These are phyloP conservation scores for Trichoderma harzianum DNA, from an alignment of 2,329 filamentous ascomycete species.

Conservation along the genomic window DNA sequence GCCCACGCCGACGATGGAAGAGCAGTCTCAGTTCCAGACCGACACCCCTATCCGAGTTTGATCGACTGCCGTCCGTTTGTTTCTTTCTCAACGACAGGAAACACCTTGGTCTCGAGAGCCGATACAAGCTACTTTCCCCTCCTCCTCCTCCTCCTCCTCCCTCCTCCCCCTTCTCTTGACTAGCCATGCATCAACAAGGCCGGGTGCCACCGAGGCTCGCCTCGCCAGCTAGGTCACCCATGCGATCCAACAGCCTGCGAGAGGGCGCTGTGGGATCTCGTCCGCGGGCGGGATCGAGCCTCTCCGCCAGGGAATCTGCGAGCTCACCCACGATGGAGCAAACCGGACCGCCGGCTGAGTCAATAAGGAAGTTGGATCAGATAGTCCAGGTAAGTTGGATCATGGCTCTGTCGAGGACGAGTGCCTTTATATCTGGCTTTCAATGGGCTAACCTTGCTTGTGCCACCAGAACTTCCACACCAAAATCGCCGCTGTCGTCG, in stretches of 20 bases:
- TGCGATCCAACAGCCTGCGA: conserved; percentile 69
- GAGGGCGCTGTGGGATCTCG: conserved; percentile 49
- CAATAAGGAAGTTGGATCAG: conserved; percentile 79
- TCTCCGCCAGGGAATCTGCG: conserved; percentile 37
- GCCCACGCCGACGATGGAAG: conserved; percentile 31
- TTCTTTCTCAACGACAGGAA: background rate
- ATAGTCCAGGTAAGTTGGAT: conserved; percentile 71
- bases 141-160: background rate
- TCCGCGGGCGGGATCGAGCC: conserved; percentile 44
- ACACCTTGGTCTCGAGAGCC: conserved; percentile 1
- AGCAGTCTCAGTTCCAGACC: conserved; percentile 34
- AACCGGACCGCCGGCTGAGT: conserved; percentile 59
- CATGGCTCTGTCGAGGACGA: background rate
- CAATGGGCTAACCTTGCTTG: background rate
- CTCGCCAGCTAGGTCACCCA: conserved; percentile 63
- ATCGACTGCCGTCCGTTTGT: conserved; percentile 23
- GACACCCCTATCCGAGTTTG: conserved; percentile 31
- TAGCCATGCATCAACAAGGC: conserved; percentile 82
- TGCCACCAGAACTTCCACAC: conserved; percentile 75
- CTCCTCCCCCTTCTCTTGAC: background rate
- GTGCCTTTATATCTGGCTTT: background rate
- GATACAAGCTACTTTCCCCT: background rate
- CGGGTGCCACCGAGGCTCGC: conserved; percentile 69
- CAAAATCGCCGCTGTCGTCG: conserved; percentile 80
- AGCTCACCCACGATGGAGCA: conserved; percentile 49